Base-by-base conservation (phyloP, 2,329 filamentous ascomycete species). In the Botryosphaeria dothidea region DNA sequence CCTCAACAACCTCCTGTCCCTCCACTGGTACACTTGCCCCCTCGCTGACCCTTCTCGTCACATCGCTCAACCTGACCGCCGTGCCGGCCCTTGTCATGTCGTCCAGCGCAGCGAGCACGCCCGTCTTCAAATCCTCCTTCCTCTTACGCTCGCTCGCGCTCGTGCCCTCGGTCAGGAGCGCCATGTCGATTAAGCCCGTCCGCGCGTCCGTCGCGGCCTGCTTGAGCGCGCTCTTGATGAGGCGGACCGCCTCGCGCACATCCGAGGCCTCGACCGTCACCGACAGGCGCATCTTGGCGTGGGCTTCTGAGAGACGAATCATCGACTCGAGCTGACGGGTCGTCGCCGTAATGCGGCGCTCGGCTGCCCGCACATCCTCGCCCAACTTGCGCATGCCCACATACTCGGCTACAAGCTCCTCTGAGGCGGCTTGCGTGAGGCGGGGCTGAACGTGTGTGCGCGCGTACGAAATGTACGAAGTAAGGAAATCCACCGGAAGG, bases 291-390 rank as follows among this genome's bases (percentile, higher is more conserved):
- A 99, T 99, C 79, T 97, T 97, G 57, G 95, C 96, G 78, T 99
- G 96, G 0, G 93, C 95, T 82, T 99, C 95, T 1, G 93, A 83
- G 3, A 99, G 90, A 67, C 95, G 94, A 75, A 99, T 98, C 96
- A 99, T 99, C 51, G 91, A 95, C 80, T 99, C 96, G 5, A 99
- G 85, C 79, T 99, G 95, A 75, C 95, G 88, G 0, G 96, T 99
- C 3, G 95, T 99, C 45, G 95, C 95, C 0, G 95, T 99, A 80
- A 99, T 99, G 70, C 95, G 92, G 78, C 96, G 94, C 79, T 99
- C 96, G 3, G 92, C 87, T 2, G 93, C 86, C 56, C 94, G 92
- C 23, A 84, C 79, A 66, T 84, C 82, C 48, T 82, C 79, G 67
- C 95, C 95, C 0, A 99, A 88, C 73, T 93, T 92, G 69, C 95